Conservation (phyloP, 1,139 yeast genomes). For the Komagataea norvegica region DNA sequence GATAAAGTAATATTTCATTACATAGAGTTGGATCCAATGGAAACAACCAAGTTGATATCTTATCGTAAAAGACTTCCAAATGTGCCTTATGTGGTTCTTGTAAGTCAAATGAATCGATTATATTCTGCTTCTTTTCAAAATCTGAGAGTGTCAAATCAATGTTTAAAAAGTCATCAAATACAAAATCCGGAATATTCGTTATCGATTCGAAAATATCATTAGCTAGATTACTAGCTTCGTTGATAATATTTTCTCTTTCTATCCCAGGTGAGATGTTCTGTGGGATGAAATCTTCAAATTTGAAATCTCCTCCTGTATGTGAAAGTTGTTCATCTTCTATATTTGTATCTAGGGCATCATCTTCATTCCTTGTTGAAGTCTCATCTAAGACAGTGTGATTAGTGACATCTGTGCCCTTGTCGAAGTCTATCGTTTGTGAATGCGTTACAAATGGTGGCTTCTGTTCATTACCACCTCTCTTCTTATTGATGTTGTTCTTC, state of each 20-base stretch:
- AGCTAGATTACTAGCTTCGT: conserved; percentile 48
- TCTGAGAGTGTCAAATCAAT: conserved; percentile 15
- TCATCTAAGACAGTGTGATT: too few relatives aligned
- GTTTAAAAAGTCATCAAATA: conserved; percentile 19
- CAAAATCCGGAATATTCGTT: conserved; percentile 19
- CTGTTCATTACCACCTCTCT: too few relatives aligned
- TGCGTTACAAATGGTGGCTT: too few relatives aligned
- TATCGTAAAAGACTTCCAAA: conserved; percentile 35
- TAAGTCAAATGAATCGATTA: conserved; percentile 25
- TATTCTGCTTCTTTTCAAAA: conserved; percentile 21
- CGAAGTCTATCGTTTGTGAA: too few relatives aligned
- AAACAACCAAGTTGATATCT: conserved; percentile 34
- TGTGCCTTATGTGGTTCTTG: conserved; percentile 32
- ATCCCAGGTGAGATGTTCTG: conserved; percentile 14
- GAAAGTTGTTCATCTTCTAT: too few relatives aligned
- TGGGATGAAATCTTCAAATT: too few relatives aligned
- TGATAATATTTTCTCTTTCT: conserved; percentile 32
- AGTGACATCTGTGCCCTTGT: too few relatives aligned
- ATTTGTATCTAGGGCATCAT: too few relatives aligned
- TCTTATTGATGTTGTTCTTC: neutral
- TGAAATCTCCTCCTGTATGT: too few relatives aligned
- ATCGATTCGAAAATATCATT: conserved; percentile 45
- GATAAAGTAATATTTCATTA: conserved; percentile 44
- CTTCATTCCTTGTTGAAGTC: too few relatives aligned
- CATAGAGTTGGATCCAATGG: conserved; percentile 37